Percentiles rank a stretch among this genome's conserved stretches.
Evolutionary conservation across 2,329 filamentous ascomycete species (phyloP).

Genomic region (Curvularia sp.): DNA sequence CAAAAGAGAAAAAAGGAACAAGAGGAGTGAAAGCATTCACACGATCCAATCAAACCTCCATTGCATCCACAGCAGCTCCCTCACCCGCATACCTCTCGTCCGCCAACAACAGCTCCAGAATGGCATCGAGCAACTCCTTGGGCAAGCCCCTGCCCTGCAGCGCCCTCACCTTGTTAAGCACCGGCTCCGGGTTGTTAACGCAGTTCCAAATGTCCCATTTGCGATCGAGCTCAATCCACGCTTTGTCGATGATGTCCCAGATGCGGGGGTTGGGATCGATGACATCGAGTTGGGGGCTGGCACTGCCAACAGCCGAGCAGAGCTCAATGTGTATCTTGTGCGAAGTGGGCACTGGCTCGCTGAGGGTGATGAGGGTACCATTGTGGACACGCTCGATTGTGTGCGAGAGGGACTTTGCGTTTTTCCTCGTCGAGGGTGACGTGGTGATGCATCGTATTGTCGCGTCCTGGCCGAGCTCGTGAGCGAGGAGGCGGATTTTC

Average conservation of each 20-base stretch:
- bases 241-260: conserved; percentile 41
- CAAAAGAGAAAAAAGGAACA: neutral
- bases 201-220: conserved; percentile 47
- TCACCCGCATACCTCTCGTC: conserved; percentile 42
- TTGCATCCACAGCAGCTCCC: neutral
- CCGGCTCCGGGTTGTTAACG: conserved; percentile 37
- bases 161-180: conserved; percentile 40
- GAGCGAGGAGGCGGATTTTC: conserved; percentile 44
- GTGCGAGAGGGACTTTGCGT: conserved; percentile 34
- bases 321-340: conserved; percentile 43
- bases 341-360: conserved; percentile 26
- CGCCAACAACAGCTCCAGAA: conserved; percentile 47
- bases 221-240: conserved; percentile 40
- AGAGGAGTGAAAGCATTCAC: too few species aligned
- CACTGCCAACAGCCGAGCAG: neutral
- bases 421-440: conserved; percentile 30
- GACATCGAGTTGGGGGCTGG: conserved; percentile 43
- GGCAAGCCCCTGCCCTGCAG: conserved; percentile 39
- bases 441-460: conserved; percentile 41
- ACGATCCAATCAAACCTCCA: neutral
- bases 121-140: conserved; percentile 41
- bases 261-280: conserved; percentile 41
- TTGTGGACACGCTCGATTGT: conserved; percentile 27
- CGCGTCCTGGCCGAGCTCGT: conserved; percentile 24
- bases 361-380: conserved; percentile 39